A percentile compares a stretch with the other conserved stretches of the same genome.
Evolutionary conservation across 495 filamentous ascomycete species (phyloP).

Genomic region (Opeltia flavorubescens): DNA sequence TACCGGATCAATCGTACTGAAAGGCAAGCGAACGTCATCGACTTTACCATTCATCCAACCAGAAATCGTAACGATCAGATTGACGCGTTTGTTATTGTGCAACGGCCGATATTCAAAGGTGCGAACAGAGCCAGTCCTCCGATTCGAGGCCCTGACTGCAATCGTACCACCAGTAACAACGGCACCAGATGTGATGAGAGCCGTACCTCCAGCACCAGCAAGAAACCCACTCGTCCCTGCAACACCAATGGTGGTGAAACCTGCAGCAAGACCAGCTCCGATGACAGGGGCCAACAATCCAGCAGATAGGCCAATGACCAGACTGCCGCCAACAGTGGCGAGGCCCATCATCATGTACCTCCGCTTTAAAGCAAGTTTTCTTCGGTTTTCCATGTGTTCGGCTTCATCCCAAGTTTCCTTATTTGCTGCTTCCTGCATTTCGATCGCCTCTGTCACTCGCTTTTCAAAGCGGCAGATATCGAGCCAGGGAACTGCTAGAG

Average conservation of each 20-base stretch:
- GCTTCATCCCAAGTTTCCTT: conserved; percentile 97
- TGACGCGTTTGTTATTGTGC: conserved; percentile 94
- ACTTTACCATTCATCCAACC: conserved; percentile 98
- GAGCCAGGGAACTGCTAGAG: conserved; percentile 71
- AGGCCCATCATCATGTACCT: conserved; percentile 92
- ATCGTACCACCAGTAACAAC: conserved; percentile 79
- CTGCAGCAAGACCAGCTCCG: conserved; percentile 84
- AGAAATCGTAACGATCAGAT: conserved; percentile 87
- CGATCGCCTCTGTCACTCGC: conserved; percentile 87
- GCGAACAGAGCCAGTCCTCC: conserved; percentile 77
- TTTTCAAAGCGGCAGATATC: conserved; percentile 97
- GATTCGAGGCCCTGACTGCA: conserved; percentile 67
- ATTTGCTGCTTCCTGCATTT: conserved; percentile 86
- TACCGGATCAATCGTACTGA: conserved; percentile 86
- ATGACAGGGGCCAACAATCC: conserved; percentile 88
- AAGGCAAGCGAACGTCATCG: conserved; percentile 90
- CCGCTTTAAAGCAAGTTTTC: conserved; percentile 63
- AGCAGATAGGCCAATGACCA: conserved; percentile 92
- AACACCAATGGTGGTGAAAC: conserved; percentile 89
- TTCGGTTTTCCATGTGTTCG: conserved; percentile 79
- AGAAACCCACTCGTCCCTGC: conserved; percentile 79
- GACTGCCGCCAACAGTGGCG: conserved; percentile 85
- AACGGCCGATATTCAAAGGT: conserved; percentile 95
- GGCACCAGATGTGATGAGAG: conserved; percentile 80
- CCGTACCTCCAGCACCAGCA: conserved; percentile 82